Evolutionary conservation across 2,329 filamentous ascomycete species (phyloP).

Genomic region (Karstenula rhodostoma): DNA sequence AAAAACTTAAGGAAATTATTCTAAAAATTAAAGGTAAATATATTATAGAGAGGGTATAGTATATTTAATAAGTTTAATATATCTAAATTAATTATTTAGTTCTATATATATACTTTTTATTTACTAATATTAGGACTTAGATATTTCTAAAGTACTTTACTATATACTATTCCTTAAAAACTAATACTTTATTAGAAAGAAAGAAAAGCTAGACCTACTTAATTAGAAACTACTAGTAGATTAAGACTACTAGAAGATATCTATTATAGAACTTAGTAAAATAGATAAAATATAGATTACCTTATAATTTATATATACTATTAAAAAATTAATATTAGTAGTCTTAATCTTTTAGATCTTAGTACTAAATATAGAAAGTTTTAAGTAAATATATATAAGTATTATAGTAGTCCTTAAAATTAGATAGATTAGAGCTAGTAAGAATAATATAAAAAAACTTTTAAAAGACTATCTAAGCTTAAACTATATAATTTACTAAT

Average conservation of each 20-base stretch:
- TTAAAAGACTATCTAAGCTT: slow-evolving; percentile 30
- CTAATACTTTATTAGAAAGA: slow-evolving; percentile 35
- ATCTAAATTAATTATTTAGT: slow-evolving; percentile 1
- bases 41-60: background rate
- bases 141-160: slow-evolving; percentile 13
- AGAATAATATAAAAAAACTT: slow-evolving; percentile 31
- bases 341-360: slow-evolving; percentile 34
- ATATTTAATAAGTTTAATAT: background rate
- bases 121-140: slow-evolving; percentile 3
- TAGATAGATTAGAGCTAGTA: slow-evolving; percentile 9
- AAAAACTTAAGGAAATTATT: slow-evolving; percentile 7
- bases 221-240: slow-evolving; percentile 33
- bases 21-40: background rate
- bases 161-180: slow-evolving; percentile 37
- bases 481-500: slow-evolving; percentile 19
- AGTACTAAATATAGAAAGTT: slow-evolving; percentile 31
- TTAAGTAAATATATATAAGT: slow-evolving; percentile 26
- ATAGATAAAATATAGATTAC: slow-evolving; percentile 44
- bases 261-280: slow-evolving; percentile 40
- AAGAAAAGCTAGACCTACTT: slow-evolving; percentile 32
- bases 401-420: slow-evolving; percentile 25
- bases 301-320: slow-evolving; percentile 38
- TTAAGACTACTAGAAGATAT: slow-evolving; percentile 32
- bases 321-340: slow-evolving; percentile 24
- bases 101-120: background rate